These are phyloP conservation scores for Alternaria postmessia DNA, from an alignment of 2,329 filamentous ascomycete species.

Conservation along the genomic window DNA sequence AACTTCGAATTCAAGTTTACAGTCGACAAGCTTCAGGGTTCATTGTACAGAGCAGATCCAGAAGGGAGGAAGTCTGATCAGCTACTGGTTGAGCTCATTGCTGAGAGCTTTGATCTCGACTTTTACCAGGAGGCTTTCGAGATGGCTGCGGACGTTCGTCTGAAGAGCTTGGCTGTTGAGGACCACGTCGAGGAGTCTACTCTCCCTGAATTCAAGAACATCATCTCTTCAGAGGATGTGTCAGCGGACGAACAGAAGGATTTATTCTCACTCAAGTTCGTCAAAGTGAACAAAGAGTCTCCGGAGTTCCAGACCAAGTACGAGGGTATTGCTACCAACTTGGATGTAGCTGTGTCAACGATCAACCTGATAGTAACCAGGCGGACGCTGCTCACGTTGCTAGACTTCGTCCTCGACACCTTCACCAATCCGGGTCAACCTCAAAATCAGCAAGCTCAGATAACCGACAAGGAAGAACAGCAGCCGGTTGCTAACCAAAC, in stretches of 20 bases:
- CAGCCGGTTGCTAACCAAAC: constrained; percentile 49
- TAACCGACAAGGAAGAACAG: constrained; percentile 41
- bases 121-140: constrained; percentile 90
- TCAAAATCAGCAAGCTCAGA: constrained; percentile 46
- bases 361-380: constrained; percentile 96
- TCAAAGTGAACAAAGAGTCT: constrained; percentile 87
- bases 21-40: constrained; percentile 92
- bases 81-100: constrained; percentile 88
- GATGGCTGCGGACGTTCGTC: constrained; percentile 88
- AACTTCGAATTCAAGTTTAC: constrained; percentile 98
- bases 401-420: constrained; percentile 93
- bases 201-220: constrained; percentile 90
- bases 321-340: constrained; percentile 91
- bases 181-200: constrained; percentile 92
- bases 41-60: constrained; percentile 85
- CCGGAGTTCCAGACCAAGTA: constrained; percentile 93
- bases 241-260: constrained; percentile 75
- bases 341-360: constrained; percentile 89
- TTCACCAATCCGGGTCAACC: constrained; percentile 74
- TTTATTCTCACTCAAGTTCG: constrained; percentile 86
- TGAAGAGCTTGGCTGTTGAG: constrained; percentile 87
- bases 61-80: constrained; percentile 78
- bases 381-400: constrained; percentile 86
- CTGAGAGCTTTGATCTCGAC: constrained; percentile 85
- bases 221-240: constrained; percentile 88